Percentiles rank a stretch among this genome's conserved stretches.
phyloP scores from a whole-genome alignment of 495 filamentous ascomycete genomes.

The Penicillium lividum region DNA sequence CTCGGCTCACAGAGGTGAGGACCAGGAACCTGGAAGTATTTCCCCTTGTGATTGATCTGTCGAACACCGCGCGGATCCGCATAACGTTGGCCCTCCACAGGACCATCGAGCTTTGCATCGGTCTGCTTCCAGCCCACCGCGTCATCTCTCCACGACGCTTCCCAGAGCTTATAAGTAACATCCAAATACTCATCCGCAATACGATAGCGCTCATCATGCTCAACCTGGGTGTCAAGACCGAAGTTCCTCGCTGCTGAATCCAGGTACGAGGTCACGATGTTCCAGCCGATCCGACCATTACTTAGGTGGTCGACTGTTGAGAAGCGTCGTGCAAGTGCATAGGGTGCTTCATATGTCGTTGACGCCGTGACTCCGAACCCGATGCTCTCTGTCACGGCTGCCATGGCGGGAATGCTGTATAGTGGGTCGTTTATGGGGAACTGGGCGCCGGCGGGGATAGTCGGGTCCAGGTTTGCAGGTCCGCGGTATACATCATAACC shows the following conservation, averaged over 20 bases:
- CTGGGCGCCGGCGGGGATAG: conserved; percentile 61
- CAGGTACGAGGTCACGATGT: conserved; percentile 68
- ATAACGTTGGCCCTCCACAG: conserved; percentile 46
- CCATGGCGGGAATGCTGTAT: conserved; percentile 47
- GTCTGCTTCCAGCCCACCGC: conserved; percentile 45
- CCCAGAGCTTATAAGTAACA: conserved; percentile 68
- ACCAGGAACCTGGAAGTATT: conserved; percentile 65
- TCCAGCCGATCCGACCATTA: conserved; percentile 64
- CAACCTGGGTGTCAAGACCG: conserved; percentile 55
- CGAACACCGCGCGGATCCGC: conserved; percentile 58
- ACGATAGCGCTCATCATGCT: conserved; percentile 68
- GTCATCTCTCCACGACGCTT: conserved; percentile 67
- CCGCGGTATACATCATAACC: conserved; percentile 69
- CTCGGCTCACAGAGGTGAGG: conserved; percentile 66
- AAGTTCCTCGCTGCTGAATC: conserved; percentile 66
- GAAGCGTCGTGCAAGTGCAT: conserved; percentile 65
- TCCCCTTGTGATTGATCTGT: conserved; percentile 65
- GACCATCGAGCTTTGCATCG: conserved; percentile 21
- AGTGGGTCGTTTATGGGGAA: conserved; percentile 64
- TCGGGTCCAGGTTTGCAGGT: conserved; percentile 55
- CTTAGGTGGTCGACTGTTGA: conserved; percentile 69
- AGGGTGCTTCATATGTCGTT: conserved; percentile 68
- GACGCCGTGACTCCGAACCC: conserved; percentile 67
- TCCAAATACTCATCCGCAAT: conserved; percentile 68
- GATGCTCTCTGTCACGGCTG: conserved; percentile 58